These are phyloP conservation scores for Aspergillus wentii DNA, from an alignment of 495 filamentous ascomycete genomes.

Conservation along the genomic window DNA sequence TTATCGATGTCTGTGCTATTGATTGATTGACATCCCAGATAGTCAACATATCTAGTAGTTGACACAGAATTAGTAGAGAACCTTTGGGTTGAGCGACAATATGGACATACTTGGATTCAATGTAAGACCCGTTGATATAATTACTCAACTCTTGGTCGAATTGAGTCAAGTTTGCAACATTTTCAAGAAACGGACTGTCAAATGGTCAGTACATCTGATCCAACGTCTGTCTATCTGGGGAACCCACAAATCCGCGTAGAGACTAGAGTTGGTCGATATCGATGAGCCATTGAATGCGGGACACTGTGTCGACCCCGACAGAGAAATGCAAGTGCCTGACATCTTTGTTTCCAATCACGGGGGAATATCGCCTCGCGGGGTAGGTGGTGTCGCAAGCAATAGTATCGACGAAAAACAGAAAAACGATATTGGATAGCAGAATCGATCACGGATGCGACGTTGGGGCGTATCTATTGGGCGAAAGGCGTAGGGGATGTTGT, in stretches of 20 bases:
- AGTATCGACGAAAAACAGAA: conserved; percentile 3
- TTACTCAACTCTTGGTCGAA: conserved; percentile 74
- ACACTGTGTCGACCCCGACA: conserved; percentile 74
- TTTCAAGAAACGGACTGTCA: conserved; percentile 78
- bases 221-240: conserved; percentile 2
- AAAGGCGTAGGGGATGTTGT: no score
- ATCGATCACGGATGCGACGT: neutral
- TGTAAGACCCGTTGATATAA: conserved; percentile 71
- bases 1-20: conserved; percentile 75
- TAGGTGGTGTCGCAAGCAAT: no score
- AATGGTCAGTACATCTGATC: conserved; percentile 21
- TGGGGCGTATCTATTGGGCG: no score
- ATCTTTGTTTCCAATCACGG: no score
- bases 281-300: conserved; percentile 78
- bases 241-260: conserved; percentile 75
- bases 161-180: conserved; percentile 65
- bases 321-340: conserved; percentile 63
- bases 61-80: conserved; percentile 11
- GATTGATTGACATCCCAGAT: conserved; percentile 77
- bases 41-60: conserved; percentile 28
- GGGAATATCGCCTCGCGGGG: no score
- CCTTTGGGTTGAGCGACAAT: conserved; percentile 1
- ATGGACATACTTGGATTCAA: conserved; percentile 63
- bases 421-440: conserved; percentile 2
- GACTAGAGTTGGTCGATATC: conserved; percentile 63